Percentiles rank a stretch among this genome's conserved stretches.
phyloP scores from a whole-genome alignment of 192 early-diverging fungal genomes.

The Endogone sp. region DNA sequence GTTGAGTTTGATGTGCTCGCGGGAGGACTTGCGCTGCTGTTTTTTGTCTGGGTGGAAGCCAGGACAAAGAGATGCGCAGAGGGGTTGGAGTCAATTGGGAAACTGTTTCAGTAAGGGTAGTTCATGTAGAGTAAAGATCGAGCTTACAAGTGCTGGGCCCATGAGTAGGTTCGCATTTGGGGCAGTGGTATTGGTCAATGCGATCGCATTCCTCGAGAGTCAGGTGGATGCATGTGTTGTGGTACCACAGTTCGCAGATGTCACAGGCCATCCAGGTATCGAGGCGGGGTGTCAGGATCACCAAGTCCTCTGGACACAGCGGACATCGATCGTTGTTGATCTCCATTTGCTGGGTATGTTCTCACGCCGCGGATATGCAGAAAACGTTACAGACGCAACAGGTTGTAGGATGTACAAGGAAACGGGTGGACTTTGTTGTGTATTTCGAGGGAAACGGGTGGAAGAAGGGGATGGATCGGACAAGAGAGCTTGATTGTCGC shows the following conservation, averaged over 20 bases:
- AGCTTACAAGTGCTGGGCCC: slow-evolving; percentile 55
- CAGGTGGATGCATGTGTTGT: slow-evolving; percentile 60
- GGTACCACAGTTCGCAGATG: slow-evolving; percentile 62
- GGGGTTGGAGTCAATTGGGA: not conserved
- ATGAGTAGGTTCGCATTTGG: slow-evolving; percentile 41
- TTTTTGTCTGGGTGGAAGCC: slow-evolving; percentile 24
- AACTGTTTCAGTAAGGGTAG: not conserved
- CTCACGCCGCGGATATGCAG: too few relatives aligned
- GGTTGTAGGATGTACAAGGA: too few relatives aligned
- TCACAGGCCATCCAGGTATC: slow-evolving; percentile 66
- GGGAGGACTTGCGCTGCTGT: slow-evolving; percentile 52
- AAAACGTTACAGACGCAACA: too few relatives aligned
- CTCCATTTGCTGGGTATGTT: too few relatives aligned
- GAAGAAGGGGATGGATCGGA: too few relatives aligned
- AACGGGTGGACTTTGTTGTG: too few relatives aligned
- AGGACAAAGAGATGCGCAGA: not conserved
- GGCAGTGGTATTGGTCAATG: slow-evolving; percentile 66
- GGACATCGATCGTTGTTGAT: slow-evolving; percentile 13
- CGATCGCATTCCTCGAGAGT: slow-evolving; percentile 46
- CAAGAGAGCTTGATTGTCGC: too few relatives aligned
- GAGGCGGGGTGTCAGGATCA: not conserved
- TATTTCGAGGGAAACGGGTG: too few relatives aligned
- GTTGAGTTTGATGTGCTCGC: slow-evolving; percentile 60
- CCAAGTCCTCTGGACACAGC: slow-evolving; percentile 20
- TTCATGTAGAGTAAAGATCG: too few relatives aligned